phyloP scores from a whole-genome alignment of 2,329 filamentous ascomycete genomes.

The Coniochaeta sp. region DNA sequence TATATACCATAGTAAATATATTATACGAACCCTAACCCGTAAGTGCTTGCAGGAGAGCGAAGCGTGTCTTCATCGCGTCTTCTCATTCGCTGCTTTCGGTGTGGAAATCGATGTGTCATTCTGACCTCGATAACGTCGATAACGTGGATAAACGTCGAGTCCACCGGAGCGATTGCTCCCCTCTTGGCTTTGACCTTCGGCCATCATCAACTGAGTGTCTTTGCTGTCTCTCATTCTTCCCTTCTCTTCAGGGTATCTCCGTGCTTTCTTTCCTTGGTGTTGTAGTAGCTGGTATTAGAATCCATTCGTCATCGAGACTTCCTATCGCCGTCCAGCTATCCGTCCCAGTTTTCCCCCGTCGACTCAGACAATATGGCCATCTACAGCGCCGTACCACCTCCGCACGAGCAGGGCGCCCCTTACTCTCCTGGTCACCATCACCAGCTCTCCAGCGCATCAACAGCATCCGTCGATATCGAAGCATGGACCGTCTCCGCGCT shows the following conservation, averaged over 20 bases:
- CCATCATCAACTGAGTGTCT: not conserved
- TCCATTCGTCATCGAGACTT: too few relatives aligned
- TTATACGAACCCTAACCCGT: not conserved
- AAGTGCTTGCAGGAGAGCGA: not conserved
- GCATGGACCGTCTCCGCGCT: constrained; percentile 58
- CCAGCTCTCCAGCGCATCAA: constrained; percentile 17
- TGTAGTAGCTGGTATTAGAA: too few relatives aligned
- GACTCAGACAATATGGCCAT: constrained; percentile 20
- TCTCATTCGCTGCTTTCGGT: not conserved
- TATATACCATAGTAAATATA: too few relatives aligned
- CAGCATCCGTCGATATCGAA: constrained; percentile 49
- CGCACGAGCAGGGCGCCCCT: constrained; percentile 3
- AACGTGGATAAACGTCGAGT: not conserved
- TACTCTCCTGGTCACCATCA: constrained; percentile 9
- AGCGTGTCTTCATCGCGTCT: not conserved
- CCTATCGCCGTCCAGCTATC: not conserved
- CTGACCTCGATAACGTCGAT: not conserved
- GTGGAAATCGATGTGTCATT: constrained; percentile 4
- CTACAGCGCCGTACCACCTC: constrained; percentile 23
- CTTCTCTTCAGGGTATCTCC: too few relatives aligned
- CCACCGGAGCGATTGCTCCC: not conserved
- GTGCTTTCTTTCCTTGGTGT: too few relatives aligned
- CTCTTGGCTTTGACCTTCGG: not conserved
- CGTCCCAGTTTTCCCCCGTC: not conserved
- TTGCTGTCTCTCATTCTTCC: too few relatives aligned